These are phyloP conservation scores for Acorus calamus DNA, from an alignment of 106 monocot genomes.

Conservation along the genomic window DNA sequence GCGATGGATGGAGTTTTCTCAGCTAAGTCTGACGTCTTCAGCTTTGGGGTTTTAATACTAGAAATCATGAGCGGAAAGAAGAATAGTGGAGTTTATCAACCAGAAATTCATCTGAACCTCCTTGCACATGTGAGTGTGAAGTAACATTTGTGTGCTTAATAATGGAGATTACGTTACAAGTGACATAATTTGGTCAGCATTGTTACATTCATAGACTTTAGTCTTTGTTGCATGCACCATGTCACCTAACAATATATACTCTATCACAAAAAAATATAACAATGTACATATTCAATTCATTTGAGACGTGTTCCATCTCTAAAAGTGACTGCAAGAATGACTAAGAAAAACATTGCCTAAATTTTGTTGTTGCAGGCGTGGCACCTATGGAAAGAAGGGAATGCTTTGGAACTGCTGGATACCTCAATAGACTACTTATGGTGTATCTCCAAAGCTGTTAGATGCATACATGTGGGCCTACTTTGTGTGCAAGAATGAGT, in stretches of 20 bases:
- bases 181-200: too few relatives aligned
- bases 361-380: constrained; percentile 10
- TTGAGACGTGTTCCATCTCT: too few relatives aligned
- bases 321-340: too few relatives aligned
- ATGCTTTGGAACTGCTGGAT: constrained; percentile 4
- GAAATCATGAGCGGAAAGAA: constrained; percentile 26
- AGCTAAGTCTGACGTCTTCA: constrained; percentile 25
- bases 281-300: not conserved
- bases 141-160: not conserved
- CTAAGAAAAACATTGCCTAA: too few relatives aligned
- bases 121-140: constrained; percentile 13
- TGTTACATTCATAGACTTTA: too few relatives aligned
- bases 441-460: constrained; percentile 2
- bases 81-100: constrained; percentile 7
- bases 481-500: constrained; percentile 23
- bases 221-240: not conserved
- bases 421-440: not conserved
- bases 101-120: constrained; percentile 6
- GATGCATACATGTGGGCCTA: constrained; percentile 15
- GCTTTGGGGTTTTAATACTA: constrained; percentile 25
- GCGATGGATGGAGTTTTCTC: constrained; percentile 20
- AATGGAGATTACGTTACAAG: too few relatives aligned
- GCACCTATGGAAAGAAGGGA: constrained; percentile 17
- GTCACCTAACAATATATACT: not conserved
- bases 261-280: not conserved